These are phyloP conservation scores for Fraxinus platypoda DNA, from an alignment of 305 asterid species.

Conservation along the genomic window DNA sequence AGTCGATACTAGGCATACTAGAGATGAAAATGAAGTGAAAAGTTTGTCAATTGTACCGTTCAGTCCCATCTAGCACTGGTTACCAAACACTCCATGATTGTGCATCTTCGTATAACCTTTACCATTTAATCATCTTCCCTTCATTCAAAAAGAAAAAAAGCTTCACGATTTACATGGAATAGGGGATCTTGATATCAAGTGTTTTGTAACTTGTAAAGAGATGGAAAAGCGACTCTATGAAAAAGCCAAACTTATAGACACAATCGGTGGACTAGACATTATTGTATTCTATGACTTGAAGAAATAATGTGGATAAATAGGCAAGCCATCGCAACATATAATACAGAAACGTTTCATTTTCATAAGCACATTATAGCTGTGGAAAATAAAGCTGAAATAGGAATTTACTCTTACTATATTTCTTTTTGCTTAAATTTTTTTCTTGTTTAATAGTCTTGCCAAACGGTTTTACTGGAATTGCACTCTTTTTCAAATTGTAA, in stretches of 20 bases:
- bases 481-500: neutral
- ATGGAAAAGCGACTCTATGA: neutral
- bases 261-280: neutral
- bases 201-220: neutral
- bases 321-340: neutral
- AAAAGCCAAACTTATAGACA: neutral
- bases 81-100: neutral
- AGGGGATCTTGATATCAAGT: neutral
- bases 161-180: neutral
- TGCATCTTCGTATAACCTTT: neutral
- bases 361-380: neutral
- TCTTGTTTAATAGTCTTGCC: neutral
- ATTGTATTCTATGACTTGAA: neutral
- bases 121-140: neutral
- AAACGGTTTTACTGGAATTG: neutral
- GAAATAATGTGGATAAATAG: neutral
- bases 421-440: neutral
- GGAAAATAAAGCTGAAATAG: neutral
- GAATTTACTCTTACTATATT: neutral
- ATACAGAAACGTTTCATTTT: neutral
- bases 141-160: neutral
- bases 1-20: neutral
- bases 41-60: neutral
- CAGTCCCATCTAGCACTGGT: neutral
- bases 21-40: neutral